A percentile compares a stretch with the other conserved stretches of the same genome.
Evolutionary conservation across 169 alveolate genomes (phyloP).

Genomic region (Perkinsus marinus): DNA sequence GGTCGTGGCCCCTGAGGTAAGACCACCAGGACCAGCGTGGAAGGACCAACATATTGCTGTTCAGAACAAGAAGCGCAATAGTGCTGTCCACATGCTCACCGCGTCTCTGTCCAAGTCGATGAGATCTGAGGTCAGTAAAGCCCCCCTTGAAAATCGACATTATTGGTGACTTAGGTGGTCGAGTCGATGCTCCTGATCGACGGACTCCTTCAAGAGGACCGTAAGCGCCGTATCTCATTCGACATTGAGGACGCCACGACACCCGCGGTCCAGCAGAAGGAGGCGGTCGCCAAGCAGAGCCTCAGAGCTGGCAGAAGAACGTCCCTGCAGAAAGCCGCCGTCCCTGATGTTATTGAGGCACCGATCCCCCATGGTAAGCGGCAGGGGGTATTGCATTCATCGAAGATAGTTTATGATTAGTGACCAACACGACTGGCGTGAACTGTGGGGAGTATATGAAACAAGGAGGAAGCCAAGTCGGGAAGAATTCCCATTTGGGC

Average conservation of each 20-base stretch:
- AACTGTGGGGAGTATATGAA: neutral
- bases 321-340: neutral
- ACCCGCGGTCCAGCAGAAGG: neutral
- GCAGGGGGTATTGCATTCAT: neutral
- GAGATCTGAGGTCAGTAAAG: neutral
- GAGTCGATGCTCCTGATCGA: neutral
- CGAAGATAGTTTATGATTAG: neutral
- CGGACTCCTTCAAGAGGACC: neutral
- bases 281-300: neutral
- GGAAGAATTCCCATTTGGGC: neutral
- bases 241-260: neutral
- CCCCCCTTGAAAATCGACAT: neutral
- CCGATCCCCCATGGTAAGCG: neutral
- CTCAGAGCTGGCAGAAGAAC: neutral
- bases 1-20: neutral
- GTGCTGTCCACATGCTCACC: neutral
- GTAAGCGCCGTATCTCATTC: neutral
- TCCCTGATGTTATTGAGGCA: neutral
- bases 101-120: neutral
- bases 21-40: neutral
- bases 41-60: neutral
- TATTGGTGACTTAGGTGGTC: neutral
- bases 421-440: neutral
- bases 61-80: neutral
- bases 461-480: neutral